These are phyloP conservation scores for Croton setiger DNA, from an alignment of 441 rosid genomes.

Conservation along the genomic window DNA sequence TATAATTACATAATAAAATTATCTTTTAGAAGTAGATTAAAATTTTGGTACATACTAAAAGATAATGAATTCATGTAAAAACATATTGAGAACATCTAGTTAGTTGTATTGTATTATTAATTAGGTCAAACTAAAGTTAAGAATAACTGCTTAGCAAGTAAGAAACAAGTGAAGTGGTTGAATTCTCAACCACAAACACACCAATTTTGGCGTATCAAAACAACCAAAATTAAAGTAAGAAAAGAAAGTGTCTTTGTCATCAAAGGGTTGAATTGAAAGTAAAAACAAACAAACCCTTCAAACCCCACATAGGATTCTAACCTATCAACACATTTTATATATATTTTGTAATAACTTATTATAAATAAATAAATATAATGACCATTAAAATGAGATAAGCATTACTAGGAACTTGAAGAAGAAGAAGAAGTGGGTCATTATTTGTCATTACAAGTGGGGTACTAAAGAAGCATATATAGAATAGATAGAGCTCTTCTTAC, in stretches of 20 bases:
- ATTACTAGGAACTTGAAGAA: constrained; percentile 5
- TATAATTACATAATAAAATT: no score
- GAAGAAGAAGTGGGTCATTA: constrained; percentile 13
- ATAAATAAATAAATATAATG: no score
- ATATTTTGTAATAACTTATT: constrained; percentile 27
- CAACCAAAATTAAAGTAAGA: no score
- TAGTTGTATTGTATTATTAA: no score
- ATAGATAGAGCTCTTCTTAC: not conserved
- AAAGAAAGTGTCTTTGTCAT: constrained; percentile 20
- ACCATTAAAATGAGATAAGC: constrained; percentile 18
- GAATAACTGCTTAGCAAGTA: not conserved
- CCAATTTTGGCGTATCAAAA: not conserved
- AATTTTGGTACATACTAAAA: no score
- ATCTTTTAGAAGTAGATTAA: no score
- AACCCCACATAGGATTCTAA: constrained; percentile 70
- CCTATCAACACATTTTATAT: constrained; percentile 25
- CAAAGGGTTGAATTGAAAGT: constrained; percentile 21
- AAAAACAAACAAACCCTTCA: constrained; percentile 24
- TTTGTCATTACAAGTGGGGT: no score
- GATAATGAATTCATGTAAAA: no score
- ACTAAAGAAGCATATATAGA: constrained; percentile 1
- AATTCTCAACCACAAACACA: constrained; percentile 20
- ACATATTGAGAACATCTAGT: no score
- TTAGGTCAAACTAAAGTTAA: no score
- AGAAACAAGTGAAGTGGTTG: constrained; percentile 23